Base-by-base conservation (phyloP, 495 filamentous ascomycete species). In the Hypomontagnella submonticulosa region DNA sequence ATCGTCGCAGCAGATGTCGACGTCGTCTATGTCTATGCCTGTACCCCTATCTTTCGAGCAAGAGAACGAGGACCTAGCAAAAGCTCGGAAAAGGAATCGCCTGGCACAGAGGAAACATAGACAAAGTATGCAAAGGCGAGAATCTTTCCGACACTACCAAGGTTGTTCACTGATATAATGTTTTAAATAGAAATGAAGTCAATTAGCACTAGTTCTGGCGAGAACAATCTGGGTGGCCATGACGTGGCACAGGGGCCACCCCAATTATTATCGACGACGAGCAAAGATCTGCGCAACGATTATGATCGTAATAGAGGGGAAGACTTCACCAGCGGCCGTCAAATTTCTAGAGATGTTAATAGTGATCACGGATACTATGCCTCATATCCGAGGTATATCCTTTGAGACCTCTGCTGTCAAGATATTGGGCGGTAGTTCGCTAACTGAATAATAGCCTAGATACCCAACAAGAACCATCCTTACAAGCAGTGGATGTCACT, bases 81-180 rank as follows among this genome's bases (percentile, higher is more conserved):
- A 48, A 4, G 44, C 23, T 4, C 19, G 44, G 6, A 48, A 48
- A 20, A 48, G 30, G 23, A 48, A 48, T 32, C 20, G 44, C 1
- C 16, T 48, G 3, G 44, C 44, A 13, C 44, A 48, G 44, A 48
- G 44, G 11, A 48, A 48, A 12, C 44, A 48, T 32, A 48, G 20
- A 13, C 44, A 48, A 15, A 48, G 44, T 48, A 48, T 33, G 44
- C 1, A 4, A 4, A 48, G 23, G 23, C 8, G 10, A 48, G 27
- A 1, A 30, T 48, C 5, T 13, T 48, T n/a, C 11, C 3, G 8
- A 9, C 11, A 15, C 10, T 32, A 4, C 23, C 2, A 3, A 6
- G 44, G 13, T 7, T 1, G 10, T n/a, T 15, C 2, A 6, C 44
- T 33, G 13, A 48, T 12, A 1, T 32, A 32, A 32, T 15, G 30